Base-by-base conservation (phyloP, 2,329 filamentous ascomycete genomes). In the Aspergillus luchuensis region DNA sequence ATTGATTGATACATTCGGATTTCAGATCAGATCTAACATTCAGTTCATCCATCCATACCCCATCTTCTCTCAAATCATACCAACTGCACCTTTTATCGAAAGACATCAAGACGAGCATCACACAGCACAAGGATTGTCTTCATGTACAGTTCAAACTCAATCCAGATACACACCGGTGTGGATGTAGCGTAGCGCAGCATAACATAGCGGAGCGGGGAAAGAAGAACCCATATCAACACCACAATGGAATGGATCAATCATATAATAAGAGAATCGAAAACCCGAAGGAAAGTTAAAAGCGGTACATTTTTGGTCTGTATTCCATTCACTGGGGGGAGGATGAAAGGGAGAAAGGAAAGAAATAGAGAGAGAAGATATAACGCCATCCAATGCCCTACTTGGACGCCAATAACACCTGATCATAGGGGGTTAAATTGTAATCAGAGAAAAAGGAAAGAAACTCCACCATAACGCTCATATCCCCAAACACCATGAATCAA, bases 331-430 rank as follows among this genome's bases (percentile, higher is more conserved):
- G 11, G 15, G 5, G 30, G 43, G 11, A 25, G 17, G 17, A 19
- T 19, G 17, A 7, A 25, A 21, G 33, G 10, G 10, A 13, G 8
- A 45, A 45, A 7, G 15, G 5, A 23, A 49, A 25, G 19, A 41
- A n/a, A 49, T 28, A 39, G 13, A 28, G n/a, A 23, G 7, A 19
- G 28, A 38, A 49, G 21, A 2, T 33, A 28, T 28, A 43, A 53
- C 45, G 45, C 30, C 48, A 30, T 47, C 54, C 43, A 57, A 57
- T 57, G 54, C 54, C 54, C 54, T 33, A 19, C 23, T 30, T 8
- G 8, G 39, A 57, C 55, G 19, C 55, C 55, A 57, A 23, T 30
- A 11, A 49, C 21, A 15, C 45, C 33, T 36, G 13, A 5, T 5
- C 33, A 36, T 15, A 5, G 33, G 11, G 33, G 33, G 30, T 4